A percentile compares a stretch with the other conserved stretches of the same genome.
phyloP scores from a whole-genome alignment of 208 protist species.

The Phytomonas francai region DNA sequence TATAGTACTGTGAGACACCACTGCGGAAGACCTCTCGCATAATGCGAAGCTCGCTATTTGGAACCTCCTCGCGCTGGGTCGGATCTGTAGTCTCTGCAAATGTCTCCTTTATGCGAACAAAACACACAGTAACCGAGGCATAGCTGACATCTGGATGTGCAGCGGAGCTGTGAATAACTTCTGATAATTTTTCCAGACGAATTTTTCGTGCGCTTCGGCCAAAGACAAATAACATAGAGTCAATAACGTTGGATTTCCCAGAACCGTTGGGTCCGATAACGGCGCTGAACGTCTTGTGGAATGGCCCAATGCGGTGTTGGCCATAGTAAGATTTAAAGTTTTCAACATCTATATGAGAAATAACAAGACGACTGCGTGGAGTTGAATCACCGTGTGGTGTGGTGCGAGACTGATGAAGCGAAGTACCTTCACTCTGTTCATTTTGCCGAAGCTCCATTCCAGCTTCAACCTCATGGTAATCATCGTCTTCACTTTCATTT shows the following conservation, averaged over 20 bases:
- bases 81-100: slow-evolving; percentile 59
- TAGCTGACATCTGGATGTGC: slow-evolving; percentile 87
- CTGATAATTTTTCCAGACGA: slow-evolving; percentile 93
- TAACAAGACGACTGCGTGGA: slow-evolving; percentile 85
- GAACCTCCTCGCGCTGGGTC: slow-evolving; percentile 82
- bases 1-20: slow-evolving; percentile 95
- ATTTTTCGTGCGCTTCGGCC: slow-evolving; percentile 97
- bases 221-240: slow-evolving; percentile 99
- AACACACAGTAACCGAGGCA: slow-evolving; percentile 96
- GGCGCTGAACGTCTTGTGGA: slow-evolving; percentile 99
- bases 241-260: slow-evolving; percentile 99
- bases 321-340: slow-evolving; percentile 99
- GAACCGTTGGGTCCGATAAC: slow-evolving; percentile 99
- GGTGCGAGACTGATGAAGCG: neutral
- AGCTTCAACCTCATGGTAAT: neutral
- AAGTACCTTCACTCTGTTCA: neutral
- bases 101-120: slow-evolving; percentile 89
- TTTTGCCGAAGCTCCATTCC: neutral
- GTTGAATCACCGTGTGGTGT: neutral
- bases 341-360: slow-evolving; percentile 96
- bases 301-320: slow-evolving; percentile 96
- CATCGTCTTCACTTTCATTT: neutral
- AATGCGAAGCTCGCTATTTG: slow-evolving; percentile 89
- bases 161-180: slow-evolving; percentile 99
- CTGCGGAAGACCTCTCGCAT: slow-evolving; percentile 87